Base-by-base conservation (phyloP, 805 yeast species). In the Wickerhamiella sergipiensis region DNA sequence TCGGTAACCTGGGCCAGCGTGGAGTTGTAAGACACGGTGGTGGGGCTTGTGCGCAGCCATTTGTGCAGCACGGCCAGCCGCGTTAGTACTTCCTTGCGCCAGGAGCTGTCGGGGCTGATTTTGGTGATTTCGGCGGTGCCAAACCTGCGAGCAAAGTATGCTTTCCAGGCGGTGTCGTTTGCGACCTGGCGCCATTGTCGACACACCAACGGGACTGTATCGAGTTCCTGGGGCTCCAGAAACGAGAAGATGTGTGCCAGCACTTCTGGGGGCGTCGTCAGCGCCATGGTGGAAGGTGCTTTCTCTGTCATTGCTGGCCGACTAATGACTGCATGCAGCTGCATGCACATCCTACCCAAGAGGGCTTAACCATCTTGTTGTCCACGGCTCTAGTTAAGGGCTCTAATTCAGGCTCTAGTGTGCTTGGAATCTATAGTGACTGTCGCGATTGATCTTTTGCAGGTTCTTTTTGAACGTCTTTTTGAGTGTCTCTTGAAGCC, bases 161-260 rank as follows among this genome's bases (percentile, higher is more conserved):
- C 58, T 39, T 59, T 45, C 67, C 67, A 65, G n/a, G 60, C 52
- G 3, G 56, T 51, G 29, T 65, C 67, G 49, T 61, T 55, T n/a
- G 61, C 57, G 17, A 56, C 53, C 1, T 50, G 52, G 46, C 54
- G 53, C 68, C 68, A 65, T 13, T 46, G 46, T 8, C 53, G 49
- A 54, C 67, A 64, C 17, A 64, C 68, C 38, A 57, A 48, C 47
- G 55, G 55, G 8, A 53, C 58, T 2, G 45, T 46, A 48, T 61
- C 67, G 36, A 65, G 53, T 40, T 53, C 56, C 4, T 48, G 51
- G n/a, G 59, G 57, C 22, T 55, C 53, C 33, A 61, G 53, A 33
- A 50, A 48, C 38, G 55, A 47, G 48, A 62, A 61, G 33, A 62
- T 51, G 47, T 47, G 46, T n/a, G 57, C 51, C 44, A 57, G 48